Percentiles rank a stretch among this genome's conserved stretches.
phyloP scores from a whole-genome alignment of 345 rosid genomes.

The Eutrema heterophyllum region DNA sequence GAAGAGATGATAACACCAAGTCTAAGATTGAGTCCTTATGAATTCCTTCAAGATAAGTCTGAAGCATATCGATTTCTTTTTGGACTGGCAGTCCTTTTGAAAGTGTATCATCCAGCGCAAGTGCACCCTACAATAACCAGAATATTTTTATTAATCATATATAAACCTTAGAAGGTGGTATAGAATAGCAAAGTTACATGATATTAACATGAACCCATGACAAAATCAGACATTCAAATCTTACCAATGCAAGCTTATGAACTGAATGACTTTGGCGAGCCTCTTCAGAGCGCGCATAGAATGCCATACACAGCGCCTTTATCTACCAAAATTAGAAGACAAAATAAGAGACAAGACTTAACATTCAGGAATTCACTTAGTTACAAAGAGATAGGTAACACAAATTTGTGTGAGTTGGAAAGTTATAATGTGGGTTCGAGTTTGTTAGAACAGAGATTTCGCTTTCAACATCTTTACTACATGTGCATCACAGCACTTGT shows the following conservation, averaged over 20 bases:
- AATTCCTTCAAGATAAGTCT: conserved; percentile 54
- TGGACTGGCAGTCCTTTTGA: conserved; percentile 83
- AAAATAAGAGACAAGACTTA: not conserved
- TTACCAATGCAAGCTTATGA: conserved; percentile 95
- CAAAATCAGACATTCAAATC: not conserved
- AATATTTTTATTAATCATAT: not conserved
- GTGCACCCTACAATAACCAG: conserved; percentile 57
- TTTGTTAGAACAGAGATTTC: not conserved
- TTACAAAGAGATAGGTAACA: not conserved
- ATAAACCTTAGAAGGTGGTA: conserved; percentile 17
- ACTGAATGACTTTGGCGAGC: conserved; percentile 84
- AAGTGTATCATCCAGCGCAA: conserved; percentile 87
- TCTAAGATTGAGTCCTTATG: conserved; percentile 67
- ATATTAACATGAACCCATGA: not conserved
- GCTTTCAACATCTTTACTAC: not conserved
- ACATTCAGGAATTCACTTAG: not conserved
- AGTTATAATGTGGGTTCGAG: not conserved
- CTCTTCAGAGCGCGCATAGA: conserved; percentile 92
- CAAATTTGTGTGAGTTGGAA: not conserved
- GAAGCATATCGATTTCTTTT: conserved; percentile 66
- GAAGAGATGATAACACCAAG: conserved; percentile 82
- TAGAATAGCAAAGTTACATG: not conserved
- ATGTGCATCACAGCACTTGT: not conserved
- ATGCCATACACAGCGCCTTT: conserved; percentile 88
- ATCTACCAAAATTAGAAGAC: conserved; percentile 42